A percentile compares a stretch with the other conserved stretches of the same genome.
These are phyloP conservation scores for Nitzschia palea DNA, from an alignment of 108 stramenopile genomes.

Conservation along the genomic window DNA sequence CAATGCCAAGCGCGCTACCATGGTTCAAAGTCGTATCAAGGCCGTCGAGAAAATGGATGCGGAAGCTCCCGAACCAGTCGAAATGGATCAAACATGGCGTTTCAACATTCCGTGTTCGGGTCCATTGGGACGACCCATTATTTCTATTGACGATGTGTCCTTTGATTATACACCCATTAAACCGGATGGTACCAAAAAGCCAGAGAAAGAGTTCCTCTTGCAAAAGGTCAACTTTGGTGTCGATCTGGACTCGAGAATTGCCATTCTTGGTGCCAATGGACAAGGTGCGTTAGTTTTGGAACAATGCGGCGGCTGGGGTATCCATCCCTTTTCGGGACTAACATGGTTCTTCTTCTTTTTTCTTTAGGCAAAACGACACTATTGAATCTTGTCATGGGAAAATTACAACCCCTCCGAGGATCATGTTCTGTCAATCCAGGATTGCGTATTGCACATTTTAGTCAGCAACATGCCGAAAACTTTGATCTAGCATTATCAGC, in stretches of 20 bases:
- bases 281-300: slow-evolving; percentile 34
- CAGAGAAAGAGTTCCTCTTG: slow-evolving; percentile 71
- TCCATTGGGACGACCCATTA: slow-evolving; percentile 90
- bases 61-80: slow-evolving; percentile 84
- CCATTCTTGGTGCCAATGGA: slow-evolving; percentile 88
- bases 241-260: slow-evolving; percentile 84
- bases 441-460: slow-evolving; percentile 92
- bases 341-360: not conserved
- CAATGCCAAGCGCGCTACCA: slow-evolving; percentile 94
- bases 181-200: slow-evolving; percentile 51
- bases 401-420: slow-evolving; percentile 76
- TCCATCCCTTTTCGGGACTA: not conserved
- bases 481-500: slow-evolving; percentile 87
- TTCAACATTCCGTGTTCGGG: slow-evolving; percentile 92
- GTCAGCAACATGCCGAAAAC: slow-evolving; percentile 95
- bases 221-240: slow-evolving; percentile 96
- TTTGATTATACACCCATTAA: slow-evolving; percentile 86
- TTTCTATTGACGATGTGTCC: slow-evolving; percentile 93
- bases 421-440: slow-evolving; percentile 84
- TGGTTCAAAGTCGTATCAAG: slow-evolving; percentile 98
- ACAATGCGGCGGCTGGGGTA: not conserved
- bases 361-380: slow-evolving; percentile 68
- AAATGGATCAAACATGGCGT: slow-evolving; percentile 72
- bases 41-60: slow-evolving; percentile 94
- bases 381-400: slow-evolving; percentile 91